These are phyloP conservation scores for Corylus avellana DNA, from an alignment of 306 rosid species.

Conservation along the genomic window DNA sequence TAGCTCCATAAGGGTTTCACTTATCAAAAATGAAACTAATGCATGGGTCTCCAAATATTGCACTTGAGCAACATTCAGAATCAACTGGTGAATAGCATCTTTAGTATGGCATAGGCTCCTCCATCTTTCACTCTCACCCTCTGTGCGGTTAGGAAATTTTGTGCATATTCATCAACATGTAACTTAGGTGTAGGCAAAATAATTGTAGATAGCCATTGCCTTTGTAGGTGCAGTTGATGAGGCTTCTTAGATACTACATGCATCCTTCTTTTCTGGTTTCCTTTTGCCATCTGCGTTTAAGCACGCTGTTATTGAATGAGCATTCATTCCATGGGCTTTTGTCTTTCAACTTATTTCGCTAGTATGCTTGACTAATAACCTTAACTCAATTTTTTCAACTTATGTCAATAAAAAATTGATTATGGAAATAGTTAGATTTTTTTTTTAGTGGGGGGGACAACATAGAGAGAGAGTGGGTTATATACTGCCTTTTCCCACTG, in stretches of 20 bases:
- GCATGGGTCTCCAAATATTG: background rate
- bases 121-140: background rate
- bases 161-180: constrained; percentile 2
- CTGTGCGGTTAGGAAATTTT: constrained; percentile 7
- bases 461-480: background rate
- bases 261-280: background rate
- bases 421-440: background rate
- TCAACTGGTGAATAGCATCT: background rate
- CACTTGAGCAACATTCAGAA: background rate
- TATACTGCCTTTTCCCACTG: background rate
- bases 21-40: too few species aligned
- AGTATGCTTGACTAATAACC: background rate
- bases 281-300: background rate
- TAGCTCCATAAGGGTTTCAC: too few species aligned
- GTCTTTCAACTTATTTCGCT: background rate
- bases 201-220: constrained; percentile 3
- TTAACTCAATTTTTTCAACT: too few species aligned
- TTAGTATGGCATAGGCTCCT: background rate
- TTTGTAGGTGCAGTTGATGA: background rate
- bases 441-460: background rate
- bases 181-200: background rate
- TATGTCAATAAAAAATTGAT: background rate
- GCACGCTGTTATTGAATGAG: background rate
- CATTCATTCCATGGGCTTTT: background rate
- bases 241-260: background rate